Evolutionary conservation across 1,284 basidiomycete genomes (phyloP).

Genomic region (Moesziomyces sp.): DNA sequence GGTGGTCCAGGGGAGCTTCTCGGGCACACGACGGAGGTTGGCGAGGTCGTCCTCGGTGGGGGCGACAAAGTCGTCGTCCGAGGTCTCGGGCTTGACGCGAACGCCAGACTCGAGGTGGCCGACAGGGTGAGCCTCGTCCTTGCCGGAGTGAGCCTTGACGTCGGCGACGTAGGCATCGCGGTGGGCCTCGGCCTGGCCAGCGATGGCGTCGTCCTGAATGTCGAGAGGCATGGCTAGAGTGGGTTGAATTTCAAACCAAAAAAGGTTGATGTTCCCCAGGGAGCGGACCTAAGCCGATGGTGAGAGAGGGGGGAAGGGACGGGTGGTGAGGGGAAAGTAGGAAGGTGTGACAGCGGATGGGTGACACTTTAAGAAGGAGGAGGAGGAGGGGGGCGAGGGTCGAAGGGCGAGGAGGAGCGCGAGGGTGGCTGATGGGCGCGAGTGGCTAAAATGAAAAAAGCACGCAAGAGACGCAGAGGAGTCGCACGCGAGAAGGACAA

Average conservation of each 20-base stretch:
- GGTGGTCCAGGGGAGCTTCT: constrained; percentile 60
- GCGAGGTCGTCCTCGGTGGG: constrained; percentile 60
- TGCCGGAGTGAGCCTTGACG: constrained; percentile 33
- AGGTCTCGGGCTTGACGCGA: constrained; percentile 26
- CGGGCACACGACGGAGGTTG: constrained; percentile 62
- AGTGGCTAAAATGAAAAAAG: constrained; percentile 7
- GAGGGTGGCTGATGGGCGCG: not conserved
- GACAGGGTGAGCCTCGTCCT: constrained; percentile 38
- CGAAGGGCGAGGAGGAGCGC: not conserved
- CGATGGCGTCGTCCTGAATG: constrained; percentile 46
- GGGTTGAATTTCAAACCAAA: too few relatives aligned
- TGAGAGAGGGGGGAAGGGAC: constrained; percentile 3
- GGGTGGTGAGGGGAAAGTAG: not conserved
- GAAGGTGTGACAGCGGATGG: not conserved
- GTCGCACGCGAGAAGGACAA: too few relatives aligned
- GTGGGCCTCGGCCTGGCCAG: constrained; percentile 43
- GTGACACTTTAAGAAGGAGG: not conserved
- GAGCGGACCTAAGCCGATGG: too few relatives aligned
- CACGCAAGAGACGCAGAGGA: constrained; percentile 7
- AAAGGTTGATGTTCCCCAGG: too few relatives aligned
- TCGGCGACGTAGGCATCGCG: constrained; percentile 38
- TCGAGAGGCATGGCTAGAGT: constrained; percentile 26
- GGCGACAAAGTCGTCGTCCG: constrained; percentile 38
- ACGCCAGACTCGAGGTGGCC: constrained; percentile 44
- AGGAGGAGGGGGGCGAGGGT: not conserved